Evolutionary conservation across 192 early-diverging fungal species (phyloP).

Genomic region (Neocallimastix lanati): DNA sequence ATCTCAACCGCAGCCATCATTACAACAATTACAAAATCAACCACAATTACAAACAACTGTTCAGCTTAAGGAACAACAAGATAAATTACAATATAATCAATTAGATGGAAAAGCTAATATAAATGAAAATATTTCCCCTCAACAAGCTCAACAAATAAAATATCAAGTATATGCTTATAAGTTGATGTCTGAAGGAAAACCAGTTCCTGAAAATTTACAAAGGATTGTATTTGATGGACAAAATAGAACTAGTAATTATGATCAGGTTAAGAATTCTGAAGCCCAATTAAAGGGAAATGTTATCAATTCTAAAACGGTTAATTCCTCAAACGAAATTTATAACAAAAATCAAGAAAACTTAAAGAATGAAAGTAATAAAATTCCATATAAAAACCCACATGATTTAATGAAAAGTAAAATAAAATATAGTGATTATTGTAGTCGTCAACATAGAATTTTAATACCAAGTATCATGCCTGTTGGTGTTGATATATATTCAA

Average conservation of each 20-base stretch:
- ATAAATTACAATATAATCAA: neutral
- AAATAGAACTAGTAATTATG: neutral
- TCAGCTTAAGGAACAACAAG: neutral
- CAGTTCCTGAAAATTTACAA: neutral
- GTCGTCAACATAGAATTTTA: conserved; percentile 34
- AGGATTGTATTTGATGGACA: neutral
- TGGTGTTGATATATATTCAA: conserved; percentile 61
- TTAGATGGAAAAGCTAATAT: neutral
- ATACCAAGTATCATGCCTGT: conserved; percentile 52
- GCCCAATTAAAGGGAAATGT: neutral
- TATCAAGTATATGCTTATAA: neutral
- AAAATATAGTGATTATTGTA: neutral
- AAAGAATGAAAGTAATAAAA: neutral
- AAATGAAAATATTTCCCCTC: neutral
- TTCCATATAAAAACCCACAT: neutral
- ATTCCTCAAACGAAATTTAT: neutral
- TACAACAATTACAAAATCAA: neutral
- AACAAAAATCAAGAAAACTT: neutral
- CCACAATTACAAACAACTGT: neutral
- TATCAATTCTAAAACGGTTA: neutral
- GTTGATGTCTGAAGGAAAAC: neutral
- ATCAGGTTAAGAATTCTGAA: neutral
- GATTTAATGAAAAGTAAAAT: neutral
- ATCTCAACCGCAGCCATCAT: neutral
- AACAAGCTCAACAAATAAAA: neutral